A percentile compares a stretch with the other conserved stretches of the same genome.
Conservation (phyloP, 2,329 filamentous ascomycete genomes). For the Alternaria postmessia region DNA sequence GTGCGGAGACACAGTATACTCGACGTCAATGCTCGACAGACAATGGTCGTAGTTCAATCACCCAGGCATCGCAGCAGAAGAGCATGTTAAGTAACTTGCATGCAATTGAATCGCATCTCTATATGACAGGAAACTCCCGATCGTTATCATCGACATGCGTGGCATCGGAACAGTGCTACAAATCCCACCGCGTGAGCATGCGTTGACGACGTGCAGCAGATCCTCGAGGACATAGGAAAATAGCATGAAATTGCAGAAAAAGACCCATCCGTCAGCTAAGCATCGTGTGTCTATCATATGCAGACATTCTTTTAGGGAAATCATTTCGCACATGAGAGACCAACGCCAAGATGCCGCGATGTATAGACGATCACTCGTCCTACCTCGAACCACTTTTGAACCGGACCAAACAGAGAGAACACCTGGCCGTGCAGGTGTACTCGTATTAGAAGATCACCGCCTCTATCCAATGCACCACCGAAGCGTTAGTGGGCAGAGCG, state of each 20-base stretch:
- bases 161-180: slow-evolving; percentile 39
- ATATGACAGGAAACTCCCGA: slow-evolving; percentile 51
- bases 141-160: slow-evolving; percentile 48
- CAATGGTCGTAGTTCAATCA: neutral
- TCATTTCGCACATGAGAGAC: slow-evolving; percentile 52
- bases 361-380: slow-evolving; percentile 43
- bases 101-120: slow-evolving; percentile 50
- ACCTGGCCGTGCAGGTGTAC: slow-evolving; percentile 44
- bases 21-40: neutral
- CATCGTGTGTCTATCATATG: slow-evolving; percentile 48
- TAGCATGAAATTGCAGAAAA: slow-evolving; percentile 43
- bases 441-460: slow-evolving; percentile 44
- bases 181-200: slow-evolving; percentile 44
- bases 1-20: neutral
- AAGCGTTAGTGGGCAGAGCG: slow-evolving; percentile 33
- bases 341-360: slow-evolving; percentile 54
- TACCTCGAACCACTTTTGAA: slow-evolving; percentile 49
- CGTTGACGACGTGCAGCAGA: slow-evolving; percentile 48
- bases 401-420: slow-evolving; percentile 36
- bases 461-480: slow-evolving; percentile 37
- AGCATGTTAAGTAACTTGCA: slow-evolving; percentile 32
- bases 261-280: slow-evolving; percentile 41
- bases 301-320: slow-evolving; percentile 49
- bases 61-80: slow-evolving; percentile 3
- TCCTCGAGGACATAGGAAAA: slow-evolving; percentile 44